These are phyloP conservation scores for Xylaria curta DNA, from an alignment of 495 filamentous ascomycete species.

Conservation along the genomic window DNA sequence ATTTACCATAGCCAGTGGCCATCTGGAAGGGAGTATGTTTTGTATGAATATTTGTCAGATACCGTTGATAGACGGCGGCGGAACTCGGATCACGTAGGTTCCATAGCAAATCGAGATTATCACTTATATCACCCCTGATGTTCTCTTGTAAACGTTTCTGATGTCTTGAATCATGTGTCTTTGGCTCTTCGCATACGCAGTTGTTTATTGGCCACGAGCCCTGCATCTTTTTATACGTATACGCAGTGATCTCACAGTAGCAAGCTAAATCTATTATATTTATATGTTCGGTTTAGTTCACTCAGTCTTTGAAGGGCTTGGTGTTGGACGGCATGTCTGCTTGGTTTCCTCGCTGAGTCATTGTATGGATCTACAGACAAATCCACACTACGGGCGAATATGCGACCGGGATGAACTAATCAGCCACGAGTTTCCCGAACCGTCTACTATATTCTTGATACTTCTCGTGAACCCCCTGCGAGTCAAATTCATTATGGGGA, in stretches of 20 bases:
- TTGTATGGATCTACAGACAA: not conserved
- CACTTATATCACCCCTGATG: not conserved
- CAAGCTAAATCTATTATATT: not conserved
- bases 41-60: slow-evolving; percentile 1
- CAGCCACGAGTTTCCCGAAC: not conserved
- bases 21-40: not conserved
- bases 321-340: not conserved
- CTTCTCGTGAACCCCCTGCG: not conserved
- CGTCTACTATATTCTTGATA: not conserved
- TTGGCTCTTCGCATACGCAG: not conserved
- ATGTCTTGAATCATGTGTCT: not conserved
- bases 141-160: not conserved
- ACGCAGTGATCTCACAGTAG: not conserved
- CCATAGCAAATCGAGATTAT: not conserved
- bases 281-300: not conserved
- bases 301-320: not conserved
- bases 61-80: not conserved
- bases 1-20: not conserved
- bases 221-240: not conserved
- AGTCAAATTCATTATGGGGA: not conserved
- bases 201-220: not conserved
- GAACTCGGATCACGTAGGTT: not conserved
- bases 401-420: slow-evolving; percentile 9
- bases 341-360: not conserved
- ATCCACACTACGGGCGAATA: not conserved